Base-by-base conservation (phyloP, 2,329 filamentous ascomycete genomes). In the Fusarium concolor region DNA sequence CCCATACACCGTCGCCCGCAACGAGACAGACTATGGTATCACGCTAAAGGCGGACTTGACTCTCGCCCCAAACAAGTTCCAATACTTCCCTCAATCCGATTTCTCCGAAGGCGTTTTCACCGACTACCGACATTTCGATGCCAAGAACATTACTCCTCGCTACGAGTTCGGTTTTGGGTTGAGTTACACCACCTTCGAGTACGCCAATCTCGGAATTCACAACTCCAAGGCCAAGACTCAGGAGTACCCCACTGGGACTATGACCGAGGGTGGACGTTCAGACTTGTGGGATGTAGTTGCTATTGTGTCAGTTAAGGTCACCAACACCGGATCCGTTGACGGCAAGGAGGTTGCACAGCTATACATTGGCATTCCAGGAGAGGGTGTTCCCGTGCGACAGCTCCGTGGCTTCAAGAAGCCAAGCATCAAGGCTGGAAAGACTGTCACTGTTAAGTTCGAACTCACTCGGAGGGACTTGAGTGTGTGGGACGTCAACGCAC, bases 141-240 rank as follows among this genome's bases (percentile, higher is more conserved):
- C 86, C 66, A 82, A 84, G 7, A 82, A 87, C 28, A 84, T 88
- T 5, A 80, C 83, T 1, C 86, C 89, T 0, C 82, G 89, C 3
- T 94, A 93, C 76, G 86, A 90, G 45, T 95, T 95, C 75, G 92
- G 92, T 10, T 89, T 92, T 69, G 92, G 92, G 2, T 80, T 95
- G 3, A 91, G 89, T 15, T 93, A 92, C 79, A 92, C 91, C 3
- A 88, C 84, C 26, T 93, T 92, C 1, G 43, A 63, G 15, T 63
- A 62, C 6, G 4, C 42, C 1, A n/a, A 38, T 4, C 37, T 63
- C 4, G 20, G 35, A 4, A 8, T 63, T 1, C 37, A 38, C 0
- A 43, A 38, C 2, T 38, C 49, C 1, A 15, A 20, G 3, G 43
- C 42, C 1, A 15, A 39, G 5, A 18, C 31, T 2, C 14, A 20